phyloP scores from a whole-genome alignment of 768 basidiomycete genomes.

The Glaciozyma martinii region DNA sequence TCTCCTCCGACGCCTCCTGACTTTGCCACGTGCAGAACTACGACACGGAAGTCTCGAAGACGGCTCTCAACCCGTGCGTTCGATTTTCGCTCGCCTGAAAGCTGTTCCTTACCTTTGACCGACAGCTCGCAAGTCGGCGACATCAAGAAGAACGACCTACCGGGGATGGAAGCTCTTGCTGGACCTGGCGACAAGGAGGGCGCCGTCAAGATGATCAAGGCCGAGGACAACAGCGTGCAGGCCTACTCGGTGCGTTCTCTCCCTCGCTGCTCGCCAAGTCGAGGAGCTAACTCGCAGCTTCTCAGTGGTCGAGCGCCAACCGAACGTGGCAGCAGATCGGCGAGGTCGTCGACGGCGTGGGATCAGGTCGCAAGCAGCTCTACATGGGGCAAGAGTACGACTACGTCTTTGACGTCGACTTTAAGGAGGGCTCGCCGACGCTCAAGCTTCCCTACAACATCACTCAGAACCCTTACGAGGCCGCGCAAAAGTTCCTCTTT shows the following conservation, averaged over 20 bases:
- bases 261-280: neutral
- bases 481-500: conserved; percentile 79
- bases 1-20: too few relatives aligned
- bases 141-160: conserved; percentile 82
- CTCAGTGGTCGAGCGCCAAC: conserved; percentile 69
- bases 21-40: conserved; percentile 40
- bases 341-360: conserved; percentile 89
- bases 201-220: conserved; percentile 84
- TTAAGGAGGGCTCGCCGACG: conserved; percentile 82
- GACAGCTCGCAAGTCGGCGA: conserved; percentile 72
- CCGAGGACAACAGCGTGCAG: conserved; percentile 62
- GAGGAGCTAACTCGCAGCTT: neutral
- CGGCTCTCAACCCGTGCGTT: conserved; percentile 58
- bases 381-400: conserved; percentile 91
- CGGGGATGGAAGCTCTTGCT: conserved; percentile 69
- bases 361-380: conserved; percentile 80
- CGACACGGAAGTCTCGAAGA: conserved; percentile 65
- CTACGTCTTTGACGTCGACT: conserved; percentile 98
- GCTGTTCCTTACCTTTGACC: neutral
- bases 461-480: conserved; percentile 74
- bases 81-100: neutral
- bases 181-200: conserved; percentile 85
- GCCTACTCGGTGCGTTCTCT: conserved; percentile 66
- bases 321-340: conserved; percentile 85
- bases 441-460: conserved; percentile 90